Evolutionary conservation across 805 yeast genomes (phyloP), one percentile per base, ranked within the genome.

Genomic region (Clavispora fructus): DNA sequence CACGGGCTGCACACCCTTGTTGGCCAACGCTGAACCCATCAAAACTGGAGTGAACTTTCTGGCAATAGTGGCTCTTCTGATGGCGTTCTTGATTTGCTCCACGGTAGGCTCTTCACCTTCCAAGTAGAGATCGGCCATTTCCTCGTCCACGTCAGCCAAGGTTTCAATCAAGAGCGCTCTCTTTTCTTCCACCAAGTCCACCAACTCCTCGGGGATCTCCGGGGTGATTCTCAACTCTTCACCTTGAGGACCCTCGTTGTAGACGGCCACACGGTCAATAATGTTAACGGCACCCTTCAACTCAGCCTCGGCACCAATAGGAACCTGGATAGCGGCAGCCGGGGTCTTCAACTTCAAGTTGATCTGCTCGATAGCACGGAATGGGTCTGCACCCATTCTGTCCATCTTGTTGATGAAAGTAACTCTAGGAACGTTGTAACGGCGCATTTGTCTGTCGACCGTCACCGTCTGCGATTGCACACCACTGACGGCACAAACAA

Each of bases 391-490:
- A 55, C 99, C 99, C 97, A 94, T 88, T 65, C 99, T 83, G 69
- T 94, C 99, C 97, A 94, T 91, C 74, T 94, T 94, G 73, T 94
- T 94, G 68, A 94, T 87, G 62, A 94, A 94, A 9, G 99, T 92
- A 44, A 94, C 78, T 62, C 99, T 80, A 45, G 99, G 99, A 61
- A 94, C 96, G 63, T 94, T 90, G 71, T 94, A 94, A 65, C 99
- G 84, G 60, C 96, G 83, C 99, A 94, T 94, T 73, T 94, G 99
- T 64, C 99, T 85, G 67, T 94, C 99, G 40, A 94, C 99, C 35
- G 99, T 94, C 49, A 94, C 96, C 16, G 99, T 94, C 69, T 94
- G 99, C 1, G 97, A 89, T 69, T 94, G 99, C 40, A 94, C 99
- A 62, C 99, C 99, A 27, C 95, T 81, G 44, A 94, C 99, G 16